A percentile compares a stretch with the other conserved stretches of the same genome.
phyloP scores from a whole-genome alignment of 352 stramenopile species.

The Globisporangium megalacanthum region DNA sequence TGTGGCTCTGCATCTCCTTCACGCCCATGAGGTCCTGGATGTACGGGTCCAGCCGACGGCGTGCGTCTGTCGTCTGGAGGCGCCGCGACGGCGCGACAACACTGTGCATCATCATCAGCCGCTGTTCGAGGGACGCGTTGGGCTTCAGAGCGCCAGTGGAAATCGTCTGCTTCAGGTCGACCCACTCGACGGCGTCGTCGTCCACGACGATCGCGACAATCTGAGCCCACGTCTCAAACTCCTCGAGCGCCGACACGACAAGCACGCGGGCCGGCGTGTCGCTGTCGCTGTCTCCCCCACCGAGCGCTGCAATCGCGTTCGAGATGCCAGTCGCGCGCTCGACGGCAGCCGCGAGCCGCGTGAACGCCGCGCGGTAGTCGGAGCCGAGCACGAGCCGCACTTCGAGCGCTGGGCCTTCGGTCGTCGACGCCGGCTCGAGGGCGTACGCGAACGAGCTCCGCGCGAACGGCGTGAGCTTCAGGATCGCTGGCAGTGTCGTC shows the following conservation, averaged over 20 bases:
- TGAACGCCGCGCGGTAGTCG: constrained; percentile 17
- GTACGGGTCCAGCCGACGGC: constrained; percentile 45
- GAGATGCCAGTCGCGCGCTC: constrained; percentile 35
- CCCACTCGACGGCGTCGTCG: constrained; percentile 61
- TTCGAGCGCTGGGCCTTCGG: constrained; percentile 34
- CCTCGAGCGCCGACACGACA: constrained; percentile 32
- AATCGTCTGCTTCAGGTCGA: constrained; percentile 52
- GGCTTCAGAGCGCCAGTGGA: constrained; percentile 27
- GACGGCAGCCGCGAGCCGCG: constrained; percentile 24
- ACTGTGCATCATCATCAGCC: constrained; percentile 23
- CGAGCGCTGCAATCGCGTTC: constrained; percentile 32
- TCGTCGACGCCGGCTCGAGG: constrained; percentile 14
- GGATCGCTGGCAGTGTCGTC: constrained; percentile 46
- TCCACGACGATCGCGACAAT: constrained; percentile 41
- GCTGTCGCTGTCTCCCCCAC: constrained; percentile 8
- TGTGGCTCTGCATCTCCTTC: constrained; percentile 42
- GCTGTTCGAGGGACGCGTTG: constrained; percentile 36
- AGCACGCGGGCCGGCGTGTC: constrained; percentile 24
- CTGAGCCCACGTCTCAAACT: constrained; percentile 56
- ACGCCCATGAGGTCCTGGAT: constrained; percentile 53
- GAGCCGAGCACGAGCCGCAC: constrained; percentile 40
- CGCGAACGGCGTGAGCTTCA: constrained; percentile 72
- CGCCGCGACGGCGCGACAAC: too few relatives aligned
- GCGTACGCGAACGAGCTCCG: constrained; percentile 41
- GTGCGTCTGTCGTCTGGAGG: background rate